Conservation (phyloP, 768 basidiomycete genomes). For the Chalciporus piperatus region DNA sequence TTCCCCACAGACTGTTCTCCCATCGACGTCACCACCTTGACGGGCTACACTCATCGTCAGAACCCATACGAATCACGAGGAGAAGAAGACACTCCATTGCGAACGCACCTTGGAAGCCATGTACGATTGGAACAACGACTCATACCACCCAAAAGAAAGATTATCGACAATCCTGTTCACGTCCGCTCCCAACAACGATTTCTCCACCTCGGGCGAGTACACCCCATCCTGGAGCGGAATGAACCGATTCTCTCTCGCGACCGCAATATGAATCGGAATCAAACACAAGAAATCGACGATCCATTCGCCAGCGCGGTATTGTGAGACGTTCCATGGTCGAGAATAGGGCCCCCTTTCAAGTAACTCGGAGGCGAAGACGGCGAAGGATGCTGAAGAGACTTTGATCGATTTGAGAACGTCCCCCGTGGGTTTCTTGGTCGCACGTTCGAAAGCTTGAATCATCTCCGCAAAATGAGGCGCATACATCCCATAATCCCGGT, state of each 20-base stretch:
- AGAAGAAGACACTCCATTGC: too few species aligned
- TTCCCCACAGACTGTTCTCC: constrained; percentile 68
- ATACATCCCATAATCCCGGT: constrained; percentile 31
- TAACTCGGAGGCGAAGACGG: constrained; percentile 13
- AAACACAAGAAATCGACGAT: constrained; percentile 57
- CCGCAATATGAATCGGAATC: constrained; percentile 62
- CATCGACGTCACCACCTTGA: constrained; percentile 67
- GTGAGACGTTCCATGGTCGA: constrained; percentile 26
- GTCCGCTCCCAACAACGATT: constrained; percentile 54
- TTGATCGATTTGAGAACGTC: constrained; percentile 37
- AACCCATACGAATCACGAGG: too few species aligned
- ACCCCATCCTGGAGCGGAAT: constrained; percentile 60
- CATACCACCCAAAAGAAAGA: constrained; percentile 63
- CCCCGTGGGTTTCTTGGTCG: constrained; percentile 47
- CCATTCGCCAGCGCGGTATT: constrained; percentile 52
- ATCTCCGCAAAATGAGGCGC: constrained; percentile 40
- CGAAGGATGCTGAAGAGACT: constrained; percentile 20
- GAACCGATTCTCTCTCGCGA: constrained; percentile 59
- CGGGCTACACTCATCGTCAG: constrained; percentile 38
- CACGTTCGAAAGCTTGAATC: constrained; percentile 42
- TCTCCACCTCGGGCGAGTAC: constrained; percentile 47
- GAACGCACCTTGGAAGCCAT: constrained; percentile 49
- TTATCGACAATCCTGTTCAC: constrained; percentile 54
- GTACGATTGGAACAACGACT: constrained; percentile 61
- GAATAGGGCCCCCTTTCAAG: neutral